Evolutionary conservation across 768 basidiomycete genomes (phyloP), one percentile per base, ranked within the genome.

Genomic region (Tricholoma bakamatsutake): DNA sequence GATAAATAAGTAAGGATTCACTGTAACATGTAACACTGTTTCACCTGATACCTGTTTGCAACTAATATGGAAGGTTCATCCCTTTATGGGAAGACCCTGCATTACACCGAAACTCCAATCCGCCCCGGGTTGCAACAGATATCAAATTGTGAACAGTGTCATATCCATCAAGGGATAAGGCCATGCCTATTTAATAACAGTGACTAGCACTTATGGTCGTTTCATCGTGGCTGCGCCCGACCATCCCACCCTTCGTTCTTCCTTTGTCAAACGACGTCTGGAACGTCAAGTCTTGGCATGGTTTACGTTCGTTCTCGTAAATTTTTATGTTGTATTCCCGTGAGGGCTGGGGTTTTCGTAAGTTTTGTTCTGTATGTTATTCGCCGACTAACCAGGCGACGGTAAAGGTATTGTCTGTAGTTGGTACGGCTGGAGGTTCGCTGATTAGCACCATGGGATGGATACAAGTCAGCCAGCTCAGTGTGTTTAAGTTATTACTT

Each of bases 321-420:
- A 63, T 85, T 85, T 68, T 84, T 81, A 69, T 83, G 79, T 69
- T 85, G 82, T 70, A 75, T 85, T 63, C 84, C 83, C 28, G 83
- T 85, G 65, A 77, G 83, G 61, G 73, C 82, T 53, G 83, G 83
- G 57, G 81, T 84, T 42, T 80, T 84, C 66, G 79, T 83, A 57
- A 63, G 76, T 55, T 27, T 48, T 42, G 17, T 33, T 48, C 12
- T 31, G 17, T 1, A 18, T n/a, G 10, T 18, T 42, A 28, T 11
- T 34, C n/a, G 21, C 65, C 35, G 17, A 17, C 17, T 52, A 50
- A n/a, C 39, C 35, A 8, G 18, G n/a, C 12, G 66, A 53, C 65
- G 37, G 50, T 69, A 21, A 40, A 78, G 63, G 67, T 77, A 39
- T 65, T 84, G 57, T 72, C 76, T 53, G 62, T 81, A 57, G 57